Evolutionary conservation across 2,329 filamentous ascomycete genomes (phyloP), one percentile per base, ranked within the genome.

Genomic region (Aspergillus brasiliensis): DNA sequence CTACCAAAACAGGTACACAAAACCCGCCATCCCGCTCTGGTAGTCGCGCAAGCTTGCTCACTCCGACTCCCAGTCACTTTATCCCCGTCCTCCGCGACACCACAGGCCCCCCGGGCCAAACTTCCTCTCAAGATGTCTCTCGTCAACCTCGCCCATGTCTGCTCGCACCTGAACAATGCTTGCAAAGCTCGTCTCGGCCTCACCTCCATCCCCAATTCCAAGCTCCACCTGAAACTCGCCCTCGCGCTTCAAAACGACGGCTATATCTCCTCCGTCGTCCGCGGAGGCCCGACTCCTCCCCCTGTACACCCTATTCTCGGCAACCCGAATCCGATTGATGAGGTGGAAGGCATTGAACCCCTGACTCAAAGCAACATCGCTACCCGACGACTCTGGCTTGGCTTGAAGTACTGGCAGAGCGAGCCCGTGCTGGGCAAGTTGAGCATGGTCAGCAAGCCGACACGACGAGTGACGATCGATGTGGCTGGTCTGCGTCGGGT

Each of bases 161-260:
- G 91, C 83, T 92, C 92, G 67, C 92, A 97, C 81, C 84, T 97
- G 59, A 91, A 95, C 77, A 97, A 97, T 82, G 91, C 91, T 67
- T 90, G 90, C 58, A 88, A 88, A 71, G 91, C 91, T n/a, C 88
- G 89, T 1, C 86, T 97, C 0, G 91, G 89, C 67, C 82, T 96
- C 53, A 97, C 93, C 31, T 96, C 91, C 7, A 84, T 97, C 64
- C 87, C 89, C 48, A 88, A 89, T 80, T 88, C 86, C 52, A 93
- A 93, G 67, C 86, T 92, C 74, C 92, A 95, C 81, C 87, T 96
- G 63, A 81, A 81, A 47, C 82, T 97, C 15, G 84, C 87, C 54
- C 84, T 95, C 19, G 89, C 90, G 38, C 84, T 97, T 47, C 92
- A 96, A 78, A 88, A 90, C 66, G 85, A 89, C 60, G 93, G 93